A percentile compares a stretch with the other conserved stretches of the same genome.
phyloP scores from a whole-genome alignment of 2,329 filamentous ascomycete genomes.

The Aspergillus aculeatus region DNA sequence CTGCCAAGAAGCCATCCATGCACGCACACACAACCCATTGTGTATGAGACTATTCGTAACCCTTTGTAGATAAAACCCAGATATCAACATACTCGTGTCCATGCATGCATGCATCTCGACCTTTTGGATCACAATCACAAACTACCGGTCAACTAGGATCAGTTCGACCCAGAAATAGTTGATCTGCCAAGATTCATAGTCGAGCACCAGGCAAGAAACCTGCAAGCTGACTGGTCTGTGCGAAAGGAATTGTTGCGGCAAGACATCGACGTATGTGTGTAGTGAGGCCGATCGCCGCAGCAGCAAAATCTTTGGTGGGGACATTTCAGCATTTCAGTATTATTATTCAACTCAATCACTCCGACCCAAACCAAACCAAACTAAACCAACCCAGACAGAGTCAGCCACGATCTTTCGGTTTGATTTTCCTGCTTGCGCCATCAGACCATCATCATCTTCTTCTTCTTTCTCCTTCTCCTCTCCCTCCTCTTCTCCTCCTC shows the following conservation, averaged over 20 bases:
- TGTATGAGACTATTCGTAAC: neutral
- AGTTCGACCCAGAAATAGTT: neutral
- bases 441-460: conserved; percentile 12
- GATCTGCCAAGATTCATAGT: neutral
- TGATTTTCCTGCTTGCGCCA: conserved; percentile 16
- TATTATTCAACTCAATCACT: neutral
- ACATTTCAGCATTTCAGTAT: conserved; percentile 3
- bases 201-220: neutral
- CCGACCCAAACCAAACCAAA: neutral
- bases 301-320: conserved; percentile 25
- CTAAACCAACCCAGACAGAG: conserved; percentile 2
- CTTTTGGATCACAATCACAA: neutral
- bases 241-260: conserved; percentile 8
- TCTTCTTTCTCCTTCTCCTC: neutral
- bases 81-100: no score
- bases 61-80: neutral
- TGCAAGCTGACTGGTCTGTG: conserved; percentile 17
- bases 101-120: neutral
- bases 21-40: neutral
- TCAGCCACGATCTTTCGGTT: conserved; percentile 12
- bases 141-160: neutral
- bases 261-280: conserved; percentile 1
- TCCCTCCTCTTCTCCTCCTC: conserved; percentile 2
- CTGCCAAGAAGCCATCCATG: neutral
- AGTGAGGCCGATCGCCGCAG: conserved; percentile 25